These are phyloP conservation scores for Elaeis guineensis DNA, from an alignment of 176 grass and related monocot species.

Conservation along the genomic window DNA sequence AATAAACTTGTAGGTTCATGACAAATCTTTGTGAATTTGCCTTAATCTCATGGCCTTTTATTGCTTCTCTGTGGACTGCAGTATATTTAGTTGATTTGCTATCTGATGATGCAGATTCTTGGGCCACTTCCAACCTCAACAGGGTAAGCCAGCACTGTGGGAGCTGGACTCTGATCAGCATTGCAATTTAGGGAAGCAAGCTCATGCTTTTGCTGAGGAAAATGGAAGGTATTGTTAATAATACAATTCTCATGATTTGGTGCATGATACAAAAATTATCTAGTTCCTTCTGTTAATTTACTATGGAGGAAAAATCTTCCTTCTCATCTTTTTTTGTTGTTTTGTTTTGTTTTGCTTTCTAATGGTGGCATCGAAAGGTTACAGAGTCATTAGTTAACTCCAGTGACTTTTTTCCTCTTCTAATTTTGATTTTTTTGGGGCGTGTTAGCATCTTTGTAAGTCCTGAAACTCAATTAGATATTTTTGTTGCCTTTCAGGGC, in stretches of 20 bases:
- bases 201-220: slow-evolving; percentile 25
- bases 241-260: too few relatives aligned
- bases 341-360: too few relatives aligned
- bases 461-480: too few relatives aligned
- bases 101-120: slow-evolving; percentile 60
- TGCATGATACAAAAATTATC: neutral
- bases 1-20: slow-evolving; percentile 84
- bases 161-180: slow-evolving; percentile 60
- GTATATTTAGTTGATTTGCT: slow-evolving; percentile 8
- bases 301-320: neutral
- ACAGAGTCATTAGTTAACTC: too few relatives aligned
- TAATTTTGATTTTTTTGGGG: too few relatives aligned
- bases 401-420: too few relatives aligned
- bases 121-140: slow-evolving; percentile 72
- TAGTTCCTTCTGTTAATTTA: neutral
- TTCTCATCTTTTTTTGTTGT: too few relatives aligned
- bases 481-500: too few relatives aligned
- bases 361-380: too few relatives aligned
- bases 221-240: slow-evolving; percentile 30
- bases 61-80: too few relatives aligned
- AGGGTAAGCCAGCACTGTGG: slow-evolving; percentile 70
- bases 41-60: neutral
- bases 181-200: slow-evolving; percentile 28
- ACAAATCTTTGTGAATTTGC: neutral
- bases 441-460: too few relatives aligned